Conservation (phyloP, 164 flowering plant genomes). For the Euptelea pleiosperma region DNA sequence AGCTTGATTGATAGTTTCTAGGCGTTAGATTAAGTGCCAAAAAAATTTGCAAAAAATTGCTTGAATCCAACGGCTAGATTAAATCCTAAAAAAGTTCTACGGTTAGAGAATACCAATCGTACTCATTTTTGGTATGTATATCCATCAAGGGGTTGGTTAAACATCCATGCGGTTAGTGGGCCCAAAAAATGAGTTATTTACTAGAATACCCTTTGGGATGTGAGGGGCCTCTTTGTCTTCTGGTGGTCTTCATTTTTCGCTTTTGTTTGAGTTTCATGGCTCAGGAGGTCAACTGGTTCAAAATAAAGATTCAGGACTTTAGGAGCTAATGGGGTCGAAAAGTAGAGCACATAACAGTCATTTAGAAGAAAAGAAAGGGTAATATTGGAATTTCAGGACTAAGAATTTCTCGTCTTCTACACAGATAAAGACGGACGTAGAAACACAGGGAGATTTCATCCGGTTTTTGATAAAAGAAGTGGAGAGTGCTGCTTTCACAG, state of each 20-base stretch:
- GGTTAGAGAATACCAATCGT: too few species aligned
- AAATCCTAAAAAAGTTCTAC: too few species aligned
- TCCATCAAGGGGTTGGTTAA: too few species aligned
- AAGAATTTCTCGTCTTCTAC: not conserved
- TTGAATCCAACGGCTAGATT: too few species aligned
- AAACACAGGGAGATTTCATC: conserved; percentile 92
- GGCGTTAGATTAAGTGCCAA: too few species aligned
- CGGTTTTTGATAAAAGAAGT: conserved; percentile 84
- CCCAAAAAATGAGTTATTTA: too few species aligned
- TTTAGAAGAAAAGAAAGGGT: not conserved
- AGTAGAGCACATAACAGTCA: conserved; percentile 1
- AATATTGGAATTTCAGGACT: conserved; percentile 1
- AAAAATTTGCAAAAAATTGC: too few species aligned
- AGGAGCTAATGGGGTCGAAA: not conserved
- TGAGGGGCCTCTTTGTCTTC: too few species aligned
- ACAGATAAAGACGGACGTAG: conserved; percentile 94
- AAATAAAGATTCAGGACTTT: conserved; percentile 1
- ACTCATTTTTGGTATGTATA: too few species aligned
- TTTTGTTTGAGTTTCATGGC: conserved; percentile 1
- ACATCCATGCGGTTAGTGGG: too few species aligned
- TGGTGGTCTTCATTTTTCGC: not conserved
- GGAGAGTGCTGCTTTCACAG: conserved; percentile 66
- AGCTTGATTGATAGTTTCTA: too few species aligned
- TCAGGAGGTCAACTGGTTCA: conserved; percentile 10
- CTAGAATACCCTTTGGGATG: too few species aligned